phyloP scores from a whole-genome alignment of 805 yeast species.

The Wickerhamiella hasegawae region DNA sequence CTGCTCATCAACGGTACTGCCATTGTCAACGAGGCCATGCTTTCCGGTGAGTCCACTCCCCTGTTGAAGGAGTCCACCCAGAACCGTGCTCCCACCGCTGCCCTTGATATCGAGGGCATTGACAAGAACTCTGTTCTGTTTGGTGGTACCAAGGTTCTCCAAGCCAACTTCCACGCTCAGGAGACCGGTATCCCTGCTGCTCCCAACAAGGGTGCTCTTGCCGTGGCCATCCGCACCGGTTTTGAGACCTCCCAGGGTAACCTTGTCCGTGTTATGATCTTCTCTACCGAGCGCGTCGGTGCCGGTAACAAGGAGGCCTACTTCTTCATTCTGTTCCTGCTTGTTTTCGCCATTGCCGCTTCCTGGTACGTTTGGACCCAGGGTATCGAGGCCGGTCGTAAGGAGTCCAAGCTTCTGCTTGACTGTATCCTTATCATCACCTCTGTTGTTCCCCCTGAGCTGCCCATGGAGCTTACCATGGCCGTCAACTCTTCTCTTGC shows the following conservation, averaged over 20 bases:
- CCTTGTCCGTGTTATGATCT: conserved; percentile 92
- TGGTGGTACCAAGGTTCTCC: conserved; percentile 94
- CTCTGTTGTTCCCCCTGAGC: conserved; percentile 96
- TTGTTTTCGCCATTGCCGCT: conserved; percentile 86
- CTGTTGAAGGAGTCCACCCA: conserved; percentile 80
- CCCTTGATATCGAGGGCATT: conserved; percentile 57
- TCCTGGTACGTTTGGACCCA: conserved; percentile 97
- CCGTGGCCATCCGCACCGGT: conserved; percentile 85
- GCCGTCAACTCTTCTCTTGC: conserved; percentile 88
- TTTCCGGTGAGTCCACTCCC: conserved; percentile 97
- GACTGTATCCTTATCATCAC: conserved; percentile 94
- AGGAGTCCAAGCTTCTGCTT: conserved; percentile 79
- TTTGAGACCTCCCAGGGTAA: conserved; percentile 97
- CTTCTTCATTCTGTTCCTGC: conserved; percentile 75
- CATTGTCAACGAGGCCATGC: conserved; percentile 96
- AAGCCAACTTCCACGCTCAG: conserved; percentile 21
- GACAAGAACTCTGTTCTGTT: conserved; percentile 81
- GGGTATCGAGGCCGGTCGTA: conserved; percentile 90
- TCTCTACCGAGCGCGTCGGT: conserved; percentile 88
- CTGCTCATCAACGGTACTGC: conserved; percentile 77
- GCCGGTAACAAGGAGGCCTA: conserved; percentile 93
- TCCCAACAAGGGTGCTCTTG: conserved; percentile 87
- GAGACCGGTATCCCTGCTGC: conserved; percentile 35
- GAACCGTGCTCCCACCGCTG: conserved; percentile 59
- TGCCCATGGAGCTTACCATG: conserved; percentile 98